Conservation (phyloP, 2,329 filamentous ascomycete genomes). For the Colletotrichum sp. region DNA sequence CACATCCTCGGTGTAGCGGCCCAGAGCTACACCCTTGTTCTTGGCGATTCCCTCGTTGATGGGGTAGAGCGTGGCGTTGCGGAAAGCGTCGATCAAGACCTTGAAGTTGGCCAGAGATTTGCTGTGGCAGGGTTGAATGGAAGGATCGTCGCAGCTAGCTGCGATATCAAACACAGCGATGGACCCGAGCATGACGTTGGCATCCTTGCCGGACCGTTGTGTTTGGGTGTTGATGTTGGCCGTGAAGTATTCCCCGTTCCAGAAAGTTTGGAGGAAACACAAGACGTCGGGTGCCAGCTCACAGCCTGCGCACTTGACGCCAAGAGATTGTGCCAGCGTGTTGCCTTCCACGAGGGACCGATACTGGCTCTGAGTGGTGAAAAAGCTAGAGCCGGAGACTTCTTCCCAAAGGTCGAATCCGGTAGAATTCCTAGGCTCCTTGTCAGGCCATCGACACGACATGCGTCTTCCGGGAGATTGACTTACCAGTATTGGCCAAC, state of each 20-base stretch:
- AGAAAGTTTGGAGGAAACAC: conserved; percentile 62
- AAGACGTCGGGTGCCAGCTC: conserved; percentile 55
- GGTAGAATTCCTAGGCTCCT: conserved; percentile 46
- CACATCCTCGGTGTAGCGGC: conserved; percentile 55
- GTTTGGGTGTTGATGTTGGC: conserved; percentile 55
- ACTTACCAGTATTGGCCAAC: conserved; percentile 54
- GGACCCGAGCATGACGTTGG: conserved; percentile 56
- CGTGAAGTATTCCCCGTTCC: conserved; percentile 60
- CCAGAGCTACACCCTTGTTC: conserved; percentile 47
- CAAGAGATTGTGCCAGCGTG: conserved; percentile 54
- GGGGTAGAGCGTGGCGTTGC: conserved; percentile 48
- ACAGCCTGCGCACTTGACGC: conserved; percentile 54
- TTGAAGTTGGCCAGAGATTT: conserved; percentile 61
- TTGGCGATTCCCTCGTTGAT: conserved; percentile 54
- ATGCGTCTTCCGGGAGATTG: not conserved
- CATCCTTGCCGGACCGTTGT: conserved; percentile 59
- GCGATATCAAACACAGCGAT: conserved; percentile 56
- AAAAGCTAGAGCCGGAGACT: conserved; percentile 61
- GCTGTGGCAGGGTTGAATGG: conserved; percentile 62
- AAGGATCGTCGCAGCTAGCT: conserved; percentile 54
- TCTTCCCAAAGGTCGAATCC: conserved; percentile 69
- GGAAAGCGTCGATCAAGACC: conserved; percentile 59
- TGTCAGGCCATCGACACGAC: not conserved
- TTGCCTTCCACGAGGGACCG: conserved; percentile 55
- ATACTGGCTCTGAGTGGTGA: conserved; percentile 61